A percentile compares a stretch with the other conserved stretches of the same genome.
Conservation (phyloP, 345 rosid species). For the Brassica carinata region DNA sequence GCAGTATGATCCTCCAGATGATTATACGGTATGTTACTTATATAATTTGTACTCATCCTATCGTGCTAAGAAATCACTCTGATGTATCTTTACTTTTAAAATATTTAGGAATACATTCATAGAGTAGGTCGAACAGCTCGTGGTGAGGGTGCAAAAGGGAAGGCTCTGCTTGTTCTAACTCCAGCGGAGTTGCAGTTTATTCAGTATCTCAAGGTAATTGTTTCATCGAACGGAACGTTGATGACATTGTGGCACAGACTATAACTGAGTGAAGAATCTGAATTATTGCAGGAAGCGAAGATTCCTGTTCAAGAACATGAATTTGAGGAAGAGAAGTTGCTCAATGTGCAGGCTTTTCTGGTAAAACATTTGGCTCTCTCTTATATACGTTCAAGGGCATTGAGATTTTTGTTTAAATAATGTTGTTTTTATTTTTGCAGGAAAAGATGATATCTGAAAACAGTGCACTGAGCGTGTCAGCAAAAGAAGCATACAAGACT, state of each 20-base stretch:
- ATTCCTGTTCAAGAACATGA: constrained; percentile 86
- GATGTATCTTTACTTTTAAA: neutral
- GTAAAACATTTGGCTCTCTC: constrained; percentile 40
- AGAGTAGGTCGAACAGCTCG: constrained; percentile 99
- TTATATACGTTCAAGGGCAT: neutral
- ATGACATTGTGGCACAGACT: neutral
- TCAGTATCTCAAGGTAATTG: constrained; percentile 72
- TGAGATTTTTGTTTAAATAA: neutral
- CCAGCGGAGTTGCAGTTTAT: constrained; percentile 86
- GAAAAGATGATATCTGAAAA: constrained; percentile 75
- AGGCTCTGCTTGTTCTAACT: constrained; percentile 82
- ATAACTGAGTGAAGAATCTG: neutral
- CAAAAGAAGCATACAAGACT: constrained; percentile 91
- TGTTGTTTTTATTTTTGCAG: constrained; percentile 44
- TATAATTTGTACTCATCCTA: neutral
- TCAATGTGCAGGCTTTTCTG: constrained; percentile 80
- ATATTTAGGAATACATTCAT: constrained; percentile 86
- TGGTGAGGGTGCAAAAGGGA: constrained; percentile 97
- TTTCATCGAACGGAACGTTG: neutral
- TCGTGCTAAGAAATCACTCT: neutral
- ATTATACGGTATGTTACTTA: constrained; percentile 62
- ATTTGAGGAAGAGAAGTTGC: constrained; percentile 69
- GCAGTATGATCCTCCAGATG: constrained; percentile 98
- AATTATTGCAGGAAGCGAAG: constrained; percentile 66
- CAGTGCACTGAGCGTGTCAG: constrained; percentile 73